A percentile compares a stretch with the other conserved stretches of the same genome.
Evolutionary conservation across 768 basidiomycete genomes (phyloP).

Genomic region (Leccinum variicolor): DNA sequence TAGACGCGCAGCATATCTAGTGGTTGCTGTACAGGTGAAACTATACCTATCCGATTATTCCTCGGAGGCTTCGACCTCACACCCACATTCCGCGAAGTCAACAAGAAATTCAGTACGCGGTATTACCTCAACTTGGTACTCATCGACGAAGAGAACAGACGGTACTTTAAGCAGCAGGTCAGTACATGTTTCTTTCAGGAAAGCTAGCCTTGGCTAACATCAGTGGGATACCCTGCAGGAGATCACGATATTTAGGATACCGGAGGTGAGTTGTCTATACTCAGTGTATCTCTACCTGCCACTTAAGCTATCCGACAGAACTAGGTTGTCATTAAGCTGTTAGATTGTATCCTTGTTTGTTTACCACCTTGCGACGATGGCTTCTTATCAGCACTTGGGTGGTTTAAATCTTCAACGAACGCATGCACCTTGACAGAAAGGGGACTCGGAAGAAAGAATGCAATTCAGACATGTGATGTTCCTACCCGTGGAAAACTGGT

Average conservation of each 20-base stretch:
- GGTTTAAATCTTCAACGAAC: constrained; percentile 3
- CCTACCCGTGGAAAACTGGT: constrained; percentile 3
- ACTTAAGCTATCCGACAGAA: constrained; percentile 29
- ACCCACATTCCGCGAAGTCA: constrained; percentile 97
- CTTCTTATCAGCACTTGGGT: neutral
- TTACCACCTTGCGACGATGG: neutral
- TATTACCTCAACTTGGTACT: constrained; percentile 98
- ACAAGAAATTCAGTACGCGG: constrained; percentile 97
- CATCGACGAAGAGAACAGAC: constrained; percentile 95
- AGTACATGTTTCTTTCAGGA: constrained; percentile 7
- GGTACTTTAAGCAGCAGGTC: constrained; percentile 97
- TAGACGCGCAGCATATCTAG: neutral
- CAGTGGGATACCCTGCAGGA: constrained; percentile 42
- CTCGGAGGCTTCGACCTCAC: constrained; percentile 98
- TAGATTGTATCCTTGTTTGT: constrained; percentile 4
- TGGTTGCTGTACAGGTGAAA: constrained; percentile 66
- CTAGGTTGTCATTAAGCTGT: constrained; percentile 20
- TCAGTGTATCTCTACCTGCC: neutral
- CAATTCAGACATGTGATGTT: neutral
- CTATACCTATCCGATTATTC: constrained; percentile 96
- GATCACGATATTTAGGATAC: constrained; percentile 89
- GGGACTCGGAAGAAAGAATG: neutral
- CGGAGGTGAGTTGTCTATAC: constrained; percentile 52
- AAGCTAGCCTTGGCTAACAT: neutral
- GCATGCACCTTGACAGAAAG: neutral